Conservation (phyloP, 495 filamentous ascomycete genomes). For the Chlorociboria aeruginascens region DNA sequence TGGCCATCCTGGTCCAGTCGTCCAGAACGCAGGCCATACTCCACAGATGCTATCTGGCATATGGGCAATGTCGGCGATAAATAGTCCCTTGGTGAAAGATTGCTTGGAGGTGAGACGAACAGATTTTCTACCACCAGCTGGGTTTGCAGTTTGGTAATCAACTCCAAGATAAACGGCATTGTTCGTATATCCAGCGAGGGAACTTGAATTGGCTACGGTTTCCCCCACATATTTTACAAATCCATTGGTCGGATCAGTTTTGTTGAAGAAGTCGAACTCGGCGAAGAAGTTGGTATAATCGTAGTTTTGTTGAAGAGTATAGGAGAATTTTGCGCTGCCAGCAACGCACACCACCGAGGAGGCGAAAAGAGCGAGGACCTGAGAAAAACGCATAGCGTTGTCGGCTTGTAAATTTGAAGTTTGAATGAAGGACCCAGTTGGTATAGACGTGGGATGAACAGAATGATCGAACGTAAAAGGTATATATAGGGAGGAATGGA, state of each 20-base stretch:
- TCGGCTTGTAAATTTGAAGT: not conserved
- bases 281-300: conserved; percentile 43
- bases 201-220: conserved; percentile 37
- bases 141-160: conserved; percentile 33
- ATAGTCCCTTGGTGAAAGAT: conserved; percentile 54
- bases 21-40: conserved; percentile 54
- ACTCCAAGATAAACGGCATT: conserved; percentile 42
- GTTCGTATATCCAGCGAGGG: conserved; percentile 43
- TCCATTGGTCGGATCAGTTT: conserved; percentile 53
- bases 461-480: not conserved
- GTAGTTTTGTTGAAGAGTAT: conserved; percentile 30
- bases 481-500: not conserved
- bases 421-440: not conserved
- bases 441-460: too few relatives aligned
- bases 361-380: conserved; percentile 2
- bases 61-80: conserved; percentile 63
- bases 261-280: conserved; percentile 40
- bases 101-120: conserved; percentile 59
- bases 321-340: conserved; percentile 8
- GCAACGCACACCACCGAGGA: conserved; percentile 7
- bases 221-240: conserved; percentile 55
- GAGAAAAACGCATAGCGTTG: conserved; percentile 7
- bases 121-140: conserved; percentile 46
- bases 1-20: conserved; percentile 66
- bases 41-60: conserved; percentile 67